Evolutionary conservation across 2,329 filamentous ascomycete species (phyloP).

Genomic region (Aspergillus sojae): DNA sequence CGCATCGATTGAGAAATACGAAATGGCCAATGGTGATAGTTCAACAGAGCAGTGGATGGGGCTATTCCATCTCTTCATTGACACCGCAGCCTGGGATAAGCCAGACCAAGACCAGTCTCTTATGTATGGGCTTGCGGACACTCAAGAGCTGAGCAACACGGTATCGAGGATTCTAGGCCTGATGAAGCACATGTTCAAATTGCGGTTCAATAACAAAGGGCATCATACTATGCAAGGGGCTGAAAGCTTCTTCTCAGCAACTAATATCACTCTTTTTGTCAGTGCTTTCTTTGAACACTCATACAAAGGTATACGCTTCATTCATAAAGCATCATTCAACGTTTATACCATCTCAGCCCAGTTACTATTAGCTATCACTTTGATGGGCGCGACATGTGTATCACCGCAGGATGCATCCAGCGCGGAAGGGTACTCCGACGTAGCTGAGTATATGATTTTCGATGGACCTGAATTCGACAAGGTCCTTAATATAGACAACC

Average conservation of each 20-base stretch:
- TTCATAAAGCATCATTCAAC: neutral
- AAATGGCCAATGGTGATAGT: accelerated
- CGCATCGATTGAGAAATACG: neutral
- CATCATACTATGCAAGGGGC: neutral
- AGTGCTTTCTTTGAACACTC: neutral
- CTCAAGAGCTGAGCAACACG: neutral
- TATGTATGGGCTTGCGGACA: neutral
- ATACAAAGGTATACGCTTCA: neutral
- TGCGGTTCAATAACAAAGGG: accelerated
- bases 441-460: neutral
- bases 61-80: neutral
- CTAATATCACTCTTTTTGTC: neutral
- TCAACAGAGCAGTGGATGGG: neutral
- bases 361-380: neutral
- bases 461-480: neutral
- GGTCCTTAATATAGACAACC: neutral
- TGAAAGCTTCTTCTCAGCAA: neutral
- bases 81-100: neutral
- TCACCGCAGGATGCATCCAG: neutral
- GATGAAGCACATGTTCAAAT: neutral
- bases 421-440: neutral
- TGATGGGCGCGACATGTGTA: neutral
- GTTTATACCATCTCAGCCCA: neutral
- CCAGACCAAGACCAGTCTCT: neutral
- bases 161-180: neutral